Evolutionary conservation across 345 rosid genomes (phyloP).

Genomic region (Eucalyptus curtisii): DNA sequence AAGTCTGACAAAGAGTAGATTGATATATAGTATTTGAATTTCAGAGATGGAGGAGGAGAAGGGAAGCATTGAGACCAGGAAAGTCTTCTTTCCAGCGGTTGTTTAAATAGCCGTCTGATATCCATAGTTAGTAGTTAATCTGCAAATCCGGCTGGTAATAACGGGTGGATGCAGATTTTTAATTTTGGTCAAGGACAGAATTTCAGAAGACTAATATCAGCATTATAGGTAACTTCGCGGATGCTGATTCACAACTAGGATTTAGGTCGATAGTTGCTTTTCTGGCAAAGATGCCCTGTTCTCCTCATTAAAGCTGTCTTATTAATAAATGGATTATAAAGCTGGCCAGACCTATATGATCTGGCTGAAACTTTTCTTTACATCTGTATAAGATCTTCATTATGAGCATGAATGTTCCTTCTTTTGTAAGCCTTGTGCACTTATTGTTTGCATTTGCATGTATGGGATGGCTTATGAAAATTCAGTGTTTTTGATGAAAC

Average conservation of each 20-base stretch:
- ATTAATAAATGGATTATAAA: background rate
- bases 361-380: background rate
- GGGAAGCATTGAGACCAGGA: background rate
- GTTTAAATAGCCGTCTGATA: background rate
- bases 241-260: background rate
- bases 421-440: background rate
- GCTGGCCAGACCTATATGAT: background rate
- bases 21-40: background rate
- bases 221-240: background rate
- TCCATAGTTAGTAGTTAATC: background rate
- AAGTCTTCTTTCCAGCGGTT: background rate
- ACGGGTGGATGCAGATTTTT: background rate
- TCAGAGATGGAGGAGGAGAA: background rate
- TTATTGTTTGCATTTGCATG: background rate
- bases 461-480: background rate
- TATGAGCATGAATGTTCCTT: background rate
- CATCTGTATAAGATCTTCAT: background rate
- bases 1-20: background rate
- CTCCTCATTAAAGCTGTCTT: background rate
- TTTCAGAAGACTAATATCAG: background rate
- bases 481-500: background rate
- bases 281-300: background rate
- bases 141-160: background rate
- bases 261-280: background rate
- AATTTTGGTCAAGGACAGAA: background rate